Percentiles rank a stretch among this genome's conserved stretches.
These are phyloP conservation scores for Botrytis medusae DNA, from an alignment of 2,329 filamentous ascomycete species.

Conservation along the genomic window DNA sequence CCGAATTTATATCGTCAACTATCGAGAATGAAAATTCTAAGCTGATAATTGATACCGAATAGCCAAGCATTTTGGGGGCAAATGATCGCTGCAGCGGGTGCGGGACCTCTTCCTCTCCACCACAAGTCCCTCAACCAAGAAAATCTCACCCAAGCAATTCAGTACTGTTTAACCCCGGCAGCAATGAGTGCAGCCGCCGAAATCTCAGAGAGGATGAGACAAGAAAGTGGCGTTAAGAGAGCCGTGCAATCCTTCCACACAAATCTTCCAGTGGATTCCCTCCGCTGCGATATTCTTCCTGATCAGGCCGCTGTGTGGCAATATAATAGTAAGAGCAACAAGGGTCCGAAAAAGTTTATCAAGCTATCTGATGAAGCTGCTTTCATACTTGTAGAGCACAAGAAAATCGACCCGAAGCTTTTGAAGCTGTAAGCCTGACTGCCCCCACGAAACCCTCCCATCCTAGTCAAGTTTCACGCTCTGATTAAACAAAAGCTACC, in stretches of 20 bases:
- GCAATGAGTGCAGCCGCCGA: slow-evolving; percentile 56
- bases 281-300: slow-evolving; percentile 55
- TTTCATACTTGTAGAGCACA: slow-evolving; percentile 59
- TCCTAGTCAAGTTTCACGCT: background rate
- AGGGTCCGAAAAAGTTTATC: slow-evolving; percentile 47
- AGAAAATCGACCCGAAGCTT: slow-evolving; percentile 23
- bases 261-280: slow-evolving; percentile 60
- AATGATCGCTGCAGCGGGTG: slow-evolving; percentile 65
- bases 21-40: background rate
- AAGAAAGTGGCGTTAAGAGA: slow-evolving; percentile 60
- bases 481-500: background rate
- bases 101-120: slow-evolving; percentile 65
- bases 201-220: slow-evolving; percentile 60
- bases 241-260: slow-evolving; percentile 55
- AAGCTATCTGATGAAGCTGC: slow-evolving; percentile 63
- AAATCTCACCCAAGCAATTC: slow-evolving; percentile 67
- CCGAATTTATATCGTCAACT: too few relatives aligned
- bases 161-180: slow-evolving; percentile 60
- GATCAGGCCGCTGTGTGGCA: slow-evolving; percentile 54
- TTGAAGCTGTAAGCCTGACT: slow-evolving; percentile 30
- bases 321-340: slow-evolving; percentile 22
- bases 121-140: slow-evolving; percentile 66
- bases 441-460: slow-evolving; percentile 7
- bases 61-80: slow-evolving; percentile 71
- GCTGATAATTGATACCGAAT: background rate